phyloP scores from a whole-genome alignment of 2,329 filamentous ascomycete genomes.

The Immersiporthe knoxdaviesiana region DNA sequence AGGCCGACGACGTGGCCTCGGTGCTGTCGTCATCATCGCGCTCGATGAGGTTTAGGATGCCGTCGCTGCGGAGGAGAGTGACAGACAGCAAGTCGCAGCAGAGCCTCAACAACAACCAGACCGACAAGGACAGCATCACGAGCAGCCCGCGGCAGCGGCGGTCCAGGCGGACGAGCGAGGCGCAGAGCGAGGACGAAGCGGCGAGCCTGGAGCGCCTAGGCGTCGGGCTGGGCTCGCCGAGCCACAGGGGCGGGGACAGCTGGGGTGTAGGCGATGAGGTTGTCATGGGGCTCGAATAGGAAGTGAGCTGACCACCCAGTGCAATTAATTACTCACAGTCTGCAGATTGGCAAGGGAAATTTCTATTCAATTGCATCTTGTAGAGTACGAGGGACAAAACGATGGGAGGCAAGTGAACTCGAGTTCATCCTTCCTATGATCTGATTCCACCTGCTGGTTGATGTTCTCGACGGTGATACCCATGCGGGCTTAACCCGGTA shows the following conservation, averaged over 20 bases:
- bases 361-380: neutral
- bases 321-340: too few relatives aligned
- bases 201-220: constrained; percentile 49
- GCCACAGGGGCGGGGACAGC: constrained; percentile 43
- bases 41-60: constrained; percentile 47
- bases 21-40: constrained; percentile 53
- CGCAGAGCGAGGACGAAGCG: constrained; percentile 47
- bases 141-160: constrained; percentile 31
- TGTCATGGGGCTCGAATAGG: constrained; percentile 77
- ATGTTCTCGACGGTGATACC: too few relatives aligned
- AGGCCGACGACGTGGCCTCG: constrained; percentile 47
- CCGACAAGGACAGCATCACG: constrained; percentile 10
- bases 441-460: neutral
- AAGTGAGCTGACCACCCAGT: neutral
- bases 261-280: constrained; percentile 87
- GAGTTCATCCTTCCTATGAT: neutral
- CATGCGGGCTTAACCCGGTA: too few relatives aligned
- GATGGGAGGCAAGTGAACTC: neutral
- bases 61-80: constrained; percentile 45
- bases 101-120: constrained; percentile 24
- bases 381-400: neutral
- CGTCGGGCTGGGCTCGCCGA: constrained; percentile 15
- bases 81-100: constrained; percentile 38
- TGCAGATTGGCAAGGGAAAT: too few relatives aligned
- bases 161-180: constrained; percentile 47